Percentiles rank a stretch among this genome's conserved stretches.
These are phyloP conservation scores for Teratosphaeria zuluensis DNA, from an alignment of 2,329 filamentous ascomycete species.

Conservation along the genomic window DNA sequence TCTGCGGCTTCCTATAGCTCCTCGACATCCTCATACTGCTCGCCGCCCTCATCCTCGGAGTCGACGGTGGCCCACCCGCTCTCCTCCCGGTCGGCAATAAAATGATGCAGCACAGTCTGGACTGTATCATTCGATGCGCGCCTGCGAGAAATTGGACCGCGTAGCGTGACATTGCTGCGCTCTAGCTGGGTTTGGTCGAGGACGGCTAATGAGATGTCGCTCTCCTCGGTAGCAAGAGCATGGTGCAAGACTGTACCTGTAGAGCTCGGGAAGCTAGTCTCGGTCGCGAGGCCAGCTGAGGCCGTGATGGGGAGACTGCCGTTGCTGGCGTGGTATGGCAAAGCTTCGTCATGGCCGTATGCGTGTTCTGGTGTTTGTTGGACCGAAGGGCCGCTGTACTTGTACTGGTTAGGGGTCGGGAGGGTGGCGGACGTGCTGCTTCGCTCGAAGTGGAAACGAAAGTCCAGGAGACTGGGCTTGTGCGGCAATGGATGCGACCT, in stretches of 20 bases:
- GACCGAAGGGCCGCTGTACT: neutral
- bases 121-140: neutral
- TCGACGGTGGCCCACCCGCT: neutral
- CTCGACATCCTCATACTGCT: neutral
- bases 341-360: neutral
- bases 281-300: neutral
- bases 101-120: neutral
- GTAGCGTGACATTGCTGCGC: neutral
- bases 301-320: neutral
- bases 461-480: neutral
- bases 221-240: neutral
- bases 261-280: neutral
- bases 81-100: neutral
- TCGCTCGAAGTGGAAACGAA: constrained; percentile 1
- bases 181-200: neutral
- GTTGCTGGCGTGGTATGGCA: neutral
- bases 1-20: neutral
- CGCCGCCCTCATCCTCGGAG: neutral
- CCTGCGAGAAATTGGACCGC: neutral
- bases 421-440: neutral
- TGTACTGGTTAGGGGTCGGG: neutral
- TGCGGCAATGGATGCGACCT: neutral
- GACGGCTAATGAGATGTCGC: neutral
- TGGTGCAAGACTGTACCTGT: neutral
- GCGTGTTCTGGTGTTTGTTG: neutral